phyloP scores from a whole-genome alignment of 1,139 yeast species.

The Saccharomyces hybrid region DNA sequence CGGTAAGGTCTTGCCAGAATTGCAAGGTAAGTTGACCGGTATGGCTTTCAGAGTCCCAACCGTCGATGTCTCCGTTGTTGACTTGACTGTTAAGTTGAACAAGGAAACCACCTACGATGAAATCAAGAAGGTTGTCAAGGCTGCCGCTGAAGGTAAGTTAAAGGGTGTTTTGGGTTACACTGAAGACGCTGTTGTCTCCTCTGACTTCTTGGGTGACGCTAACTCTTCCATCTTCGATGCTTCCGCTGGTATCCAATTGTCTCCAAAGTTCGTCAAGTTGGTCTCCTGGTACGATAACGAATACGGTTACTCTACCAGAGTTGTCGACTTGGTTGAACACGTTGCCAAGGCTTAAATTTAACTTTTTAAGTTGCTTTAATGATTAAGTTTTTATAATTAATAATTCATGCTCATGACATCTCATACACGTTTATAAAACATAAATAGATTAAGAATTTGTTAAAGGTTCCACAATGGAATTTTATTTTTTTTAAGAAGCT shows the following conservation, averaged over 20 bases:
- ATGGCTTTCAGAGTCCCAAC: slow-evolving; percentile 88
- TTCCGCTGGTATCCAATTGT: slow-evolving; percentile 71
- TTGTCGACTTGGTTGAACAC: slow-evolving; percentile 70
- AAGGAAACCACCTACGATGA: slow-evolving; percentile 69
- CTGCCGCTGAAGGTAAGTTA: slow-evolving; percentile 63
- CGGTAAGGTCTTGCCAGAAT: slow-evolving; percentile 80
- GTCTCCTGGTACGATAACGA: slow-evolving; percentile 87
- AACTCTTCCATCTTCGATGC: slow-evolving; percentile 80
- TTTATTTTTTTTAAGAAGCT: not conserved
- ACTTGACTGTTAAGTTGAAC: slow-evolving; percentile 62
- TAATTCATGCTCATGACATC: not conserved
- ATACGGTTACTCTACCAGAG: slow-evolving; percentile 87
- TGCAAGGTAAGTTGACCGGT: slow-evolving; percentile 85
- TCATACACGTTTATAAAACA: not conserved
- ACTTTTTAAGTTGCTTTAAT: not conserved
- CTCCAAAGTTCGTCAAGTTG: slow-evolving; percentile 79
- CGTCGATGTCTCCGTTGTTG: slow-evolving; percentile 76
- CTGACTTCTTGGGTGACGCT: slow-evolving; percentile 70
- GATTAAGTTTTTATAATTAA: not conserved
- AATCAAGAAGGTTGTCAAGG: slow-evolving; percentile 61
- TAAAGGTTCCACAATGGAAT: not conserved
- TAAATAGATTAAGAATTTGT: not conserved
- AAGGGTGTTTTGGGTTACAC: slow-evolving; percentile 79
- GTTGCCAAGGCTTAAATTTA: slow-evolving; percentile 1
- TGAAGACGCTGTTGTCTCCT: slow-evolving; percentile 76